Evolutionary conservation across 148 eudicot genomes (phyloP), one percentile per base, ranked within the genome.

Genomic region (Fagopyrum homotropicum): DNA sequence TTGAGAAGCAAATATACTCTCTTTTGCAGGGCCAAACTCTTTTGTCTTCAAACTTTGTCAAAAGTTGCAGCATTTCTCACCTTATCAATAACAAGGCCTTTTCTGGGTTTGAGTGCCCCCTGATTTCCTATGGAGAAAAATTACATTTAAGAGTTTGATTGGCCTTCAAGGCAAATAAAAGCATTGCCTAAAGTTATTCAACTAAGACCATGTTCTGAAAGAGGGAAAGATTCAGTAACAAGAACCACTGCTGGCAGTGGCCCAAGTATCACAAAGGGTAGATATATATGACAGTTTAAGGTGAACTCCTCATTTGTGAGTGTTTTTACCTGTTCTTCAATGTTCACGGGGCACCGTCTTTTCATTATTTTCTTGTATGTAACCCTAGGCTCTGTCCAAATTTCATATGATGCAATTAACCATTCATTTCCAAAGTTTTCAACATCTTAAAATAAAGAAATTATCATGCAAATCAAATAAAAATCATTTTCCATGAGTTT

Each of bases 11-110:
- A 66, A 40, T 66, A 66, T 66, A 66, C 71, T 66, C 71, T 66
- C 68, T 29, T 66, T 66, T 66, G 71, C 71, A 66, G 71, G 46
- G n/a, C 70, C 70, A 40, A 64, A 64, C 45, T 40, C 70, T 66
- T 66, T 17, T 40, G 47, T 6, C 71, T 40, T 14, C 68, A 61
- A 61, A 61, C 68, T 61, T 60, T 60, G 22, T 30, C 22, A 30
- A 60, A 60, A 60, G 66, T 22, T 61, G 22, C 43, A 61, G 68
- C 68, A 61, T 11, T 61, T 29, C 44, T 8, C 68, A 29, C 35
- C 35, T 61, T 61, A 10, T 43, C 7, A 40, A 26, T 0, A 43
- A 61, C 63, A 57, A 30, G 29, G 40, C 40, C 40, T 35, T 57
- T 57, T 57, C 63, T 57, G 63, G 63, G 63, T 19, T 57, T 22